Conservation (phyloP, 2,329 filamentous ascomycete species). For the Lanzia echinophila region DNA sequence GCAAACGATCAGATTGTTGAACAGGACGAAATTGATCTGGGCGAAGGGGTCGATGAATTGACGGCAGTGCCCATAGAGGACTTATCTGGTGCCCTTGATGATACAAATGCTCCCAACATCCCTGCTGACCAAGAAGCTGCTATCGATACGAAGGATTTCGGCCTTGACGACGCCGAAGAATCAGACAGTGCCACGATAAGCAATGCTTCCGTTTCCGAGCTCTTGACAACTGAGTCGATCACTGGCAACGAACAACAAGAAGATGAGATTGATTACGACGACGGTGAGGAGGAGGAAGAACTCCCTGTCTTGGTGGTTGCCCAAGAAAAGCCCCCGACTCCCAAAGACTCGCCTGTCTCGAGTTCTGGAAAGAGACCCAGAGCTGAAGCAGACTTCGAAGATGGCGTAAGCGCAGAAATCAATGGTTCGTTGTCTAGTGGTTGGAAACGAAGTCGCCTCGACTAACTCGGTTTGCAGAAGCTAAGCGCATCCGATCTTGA, state of each 20-base stretch:
- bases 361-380: conserved; percentile 25
- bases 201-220: conserved; percentile 5
- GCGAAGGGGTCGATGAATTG: conserved; percentile 12
- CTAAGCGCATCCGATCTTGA: conserved; percentile 28
- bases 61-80: neutral
- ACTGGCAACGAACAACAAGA: conserved; percentile 21
- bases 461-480: conserved; percentile 26
- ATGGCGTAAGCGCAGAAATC: conserved; percentile 11
- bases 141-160: neutral
- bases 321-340: conserved; percentile 3
- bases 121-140: neutral
- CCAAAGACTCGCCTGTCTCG: conserved; percentile 11
- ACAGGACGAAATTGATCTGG: conserved; percentile 10
- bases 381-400: conserved; percentile 21
- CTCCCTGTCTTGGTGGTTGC: neutral
- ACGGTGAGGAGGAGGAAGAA: conserved; percentile 19
- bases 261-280: conserved; percentile 29
- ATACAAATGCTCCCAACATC: neutral
- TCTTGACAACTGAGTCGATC: conserved; percentile 26
- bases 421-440: conserved; percentile 20
- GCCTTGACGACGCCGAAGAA: conserved; percentile 17
- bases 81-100: neutral
- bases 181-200: conserved; percentile 31
- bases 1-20: neutral
- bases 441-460: neutral